Evolutionary conservation across 2,329 filamentous ascomycete genomes (phyloP).

Genomic region (Alternaria gaisen): DNA sequence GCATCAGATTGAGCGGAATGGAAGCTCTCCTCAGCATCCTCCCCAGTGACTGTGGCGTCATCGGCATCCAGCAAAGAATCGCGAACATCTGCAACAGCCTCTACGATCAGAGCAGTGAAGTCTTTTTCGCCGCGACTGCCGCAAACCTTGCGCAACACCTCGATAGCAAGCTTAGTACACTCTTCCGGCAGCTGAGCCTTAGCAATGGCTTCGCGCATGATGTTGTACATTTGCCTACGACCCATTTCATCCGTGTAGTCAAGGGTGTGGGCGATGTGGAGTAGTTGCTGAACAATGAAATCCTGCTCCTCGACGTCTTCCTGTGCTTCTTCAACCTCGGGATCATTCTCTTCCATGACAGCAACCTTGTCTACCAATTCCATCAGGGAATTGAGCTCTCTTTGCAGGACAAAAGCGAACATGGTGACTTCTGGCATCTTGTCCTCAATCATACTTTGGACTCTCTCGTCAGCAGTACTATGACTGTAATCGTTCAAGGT

Average conservation of each 20-base stretch:
- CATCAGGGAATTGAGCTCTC: conserved; percentile 75
- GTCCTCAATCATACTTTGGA: conserved; percentile 81
- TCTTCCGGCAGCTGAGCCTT: conserved; percentile 90
- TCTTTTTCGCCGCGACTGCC: conserved; percentile 81
- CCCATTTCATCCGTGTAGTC: conserved; percentile 99
- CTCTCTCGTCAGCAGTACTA: conserved; percentile 74
- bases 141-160: conserved; percentile 84
- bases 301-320: conserved; percentile 90
- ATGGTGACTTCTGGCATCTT: conserved; percentile 95
- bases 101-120: conserved; percentile 85
- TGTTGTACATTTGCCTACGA: conserved; percentile 91
- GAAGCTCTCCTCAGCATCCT: conserved; percentile 76
- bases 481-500: conserved; percentile 96
- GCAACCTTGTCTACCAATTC: conserved; percentile 67
- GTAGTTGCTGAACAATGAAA: conserved; percentile 93
- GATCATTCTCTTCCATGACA: conserved; percentile 61
- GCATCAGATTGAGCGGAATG: conserved; percentile 91
- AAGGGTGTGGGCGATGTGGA: conserved; percentile 88
- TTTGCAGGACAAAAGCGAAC: conserved; percentile 84
- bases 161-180: conserved; percentile 85
- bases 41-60: conserved; percentile 65
- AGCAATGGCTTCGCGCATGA: conserved; percentile 85
- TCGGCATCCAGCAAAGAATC: conserved; percentile 80
- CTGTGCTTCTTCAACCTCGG: conserved; percentile 70
- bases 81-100: conserved; percentile 95